These are phyloP conservation scores for Curvularia sp. DNA, from an alignment of 2,329 filamentous ascomycete genomes.

Conservation along the genomic window DNA sequence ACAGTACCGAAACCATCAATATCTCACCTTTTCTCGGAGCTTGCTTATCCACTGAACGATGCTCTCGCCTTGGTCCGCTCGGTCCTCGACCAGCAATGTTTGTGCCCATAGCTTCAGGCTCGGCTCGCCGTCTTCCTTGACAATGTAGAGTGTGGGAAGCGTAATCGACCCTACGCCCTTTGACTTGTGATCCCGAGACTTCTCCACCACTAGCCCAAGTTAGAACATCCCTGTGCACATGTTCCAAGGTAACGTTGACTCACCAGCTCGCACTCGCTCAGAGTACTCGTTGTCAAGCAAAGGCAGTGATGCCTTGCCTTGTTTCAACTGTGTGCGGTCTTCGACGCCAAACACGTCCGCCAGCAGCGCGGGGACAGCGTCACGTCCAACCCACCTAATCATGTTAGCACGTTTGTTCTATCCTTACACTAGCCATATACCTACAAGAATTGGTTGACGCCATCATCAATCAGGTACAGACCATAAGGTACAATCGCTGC, in stretches of 20 bases:
- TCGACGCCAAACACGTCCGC: constrained; percentile 88
- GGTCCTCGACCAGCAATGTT: constrained; percentile 91
- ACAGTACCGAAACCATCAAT: constrained; percentile 23
- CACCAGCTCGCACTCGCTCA: constrained; percentile 74
- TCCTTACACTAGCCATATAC: constrained; percentile 1
- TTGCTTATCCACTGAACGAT: constrained; percentile 92
- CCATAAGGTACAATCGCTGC: constrained; percentile 88
- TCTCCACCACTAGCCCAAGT: constrained; percentile 75
- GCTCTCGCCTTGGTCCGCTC: constrained; percentile 91
- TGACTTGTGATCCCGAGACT: constrained; percentile 85
- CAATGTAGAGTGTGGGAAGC: constrained; percentile 90
- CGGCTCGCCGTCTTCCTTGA: constrained; percentile 94
- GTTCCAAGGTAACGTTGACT: constrained; percentile 2
- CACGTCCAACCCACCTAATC: constrained; percentile 81
- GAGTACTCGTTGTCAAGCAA: constrained; percentile 96
- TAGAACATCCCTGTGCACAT: constrained; percentile 3
- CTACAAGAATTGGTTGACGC: constrained; percentile 88
- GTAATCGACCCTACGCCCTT: constrained; percentile 91
- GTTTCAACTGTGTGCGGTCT: constrained; percentile 82
- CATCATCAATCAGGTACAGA: constrained; percentile 94
- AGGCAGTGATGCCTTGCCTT: constrained; percentile 87
- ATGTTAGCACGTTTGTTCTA: constrained; percentile 8
- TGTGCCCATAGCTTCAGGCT: constrained; percentile 96
- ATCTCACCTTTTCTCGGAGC: constrained; percentile 88
- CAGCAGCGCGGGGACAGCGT: constrained; percentile 88